Evolutionary conservation across 1,284 basidiomycete genomes (phyloP).

Genomic region (Melampsora larici-populina): DNA sequence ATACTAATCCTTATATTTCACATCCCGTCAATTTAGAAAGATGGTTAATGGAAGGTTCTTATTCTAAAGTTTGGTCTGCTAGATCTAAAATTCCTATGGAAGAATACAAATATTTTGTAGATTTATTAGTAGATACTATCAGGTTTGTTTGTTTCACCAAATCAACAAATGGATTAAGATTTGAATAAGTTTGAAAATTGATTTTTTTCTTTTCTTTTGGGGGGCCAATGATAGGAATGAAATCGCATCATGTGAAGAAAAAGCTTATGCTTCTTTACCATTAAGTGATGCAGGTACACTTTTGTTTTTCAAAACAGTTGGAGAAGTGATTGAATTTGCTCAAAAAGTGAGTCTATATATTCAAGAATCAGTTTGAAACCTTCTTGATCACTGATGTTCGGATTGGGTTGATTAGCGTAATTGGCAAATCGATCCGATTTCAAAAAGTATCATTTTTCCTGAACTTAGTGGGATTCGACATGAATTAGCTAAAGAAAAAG

Average conservation of each 20-base stretch:
- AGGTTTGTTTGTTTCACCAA: conserved; percentile 9
- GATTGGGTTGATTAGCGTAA: conserved; percentile 59
- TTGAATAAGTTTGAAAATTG: too few relatives aligned
- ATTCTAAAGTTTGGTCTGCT: conserved; percentile 96
- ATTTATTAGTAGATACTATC: conserved; percentile 34
- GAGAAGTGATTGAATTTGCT: conserved; percentile 73
- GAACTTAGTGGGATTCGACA: conserved; percentile 67
- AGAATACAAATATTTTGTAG: conserved; percentile 36
- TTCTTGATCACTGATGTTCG: too few relatives aligned
- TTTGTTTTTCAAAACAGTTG: conserved; percentile 76
- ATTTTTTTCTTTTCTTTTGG: neutral
- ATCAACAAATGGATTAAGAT: too few relatives aligned
- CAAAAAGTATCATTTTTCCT: conserved; percentile 63
- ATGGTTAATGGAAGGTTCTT: conserved; percentile 98
- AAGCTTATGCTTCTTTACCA: conserved; percentile 80
- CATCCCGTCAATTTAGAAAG: conserved; percentile 63
- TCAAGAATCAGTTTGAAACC: too few relatives aligned
- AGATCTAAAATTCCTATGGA: conserved; percentile 64
- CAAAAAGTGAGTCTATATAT: conserved; percentile 58
- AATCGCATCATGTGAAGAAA: conserved; percentile 87
- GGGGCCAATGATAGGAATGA: conserved; percentile 73
- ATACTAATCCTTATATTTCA: conserved; percentile 48
- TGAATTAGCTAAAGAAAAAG: conserved; percentile 75
- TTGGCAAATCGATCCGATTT: conserved; percentile 68
- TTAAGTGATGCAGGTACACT: conserved; percentile 81